Evolutionary conservation across 1,284 basidiomycete genomes (phyloP).

Genomic region (Leccinum fallax): DNA sequence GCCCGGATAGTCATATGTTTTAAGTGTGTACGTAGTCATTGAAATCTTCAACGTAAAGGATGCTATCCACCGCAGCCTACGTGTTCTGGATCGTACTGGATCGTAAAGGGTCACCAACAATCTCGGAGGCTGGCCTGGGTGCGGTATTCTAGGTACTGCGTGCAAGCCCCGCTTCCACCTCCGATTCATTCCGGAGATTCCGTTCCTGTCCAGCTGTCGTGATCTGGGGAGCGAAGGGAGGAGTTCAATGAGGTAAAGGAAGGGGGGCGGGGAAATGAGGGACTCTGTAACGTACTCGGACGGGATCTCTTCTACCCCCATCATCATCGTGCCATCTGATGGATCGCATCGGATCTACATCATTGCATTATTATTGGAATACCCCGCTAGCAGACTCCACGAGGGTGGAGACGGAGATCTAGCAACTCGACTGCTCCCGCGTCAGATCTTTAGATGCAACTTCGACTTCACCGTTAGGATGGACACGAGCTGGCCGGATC

Average conservation of each 20-base stretch:
- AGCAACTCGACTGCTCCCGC: neutral
- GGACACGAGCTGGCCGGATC: neutral
- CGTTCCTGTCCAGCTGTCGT: neutral
- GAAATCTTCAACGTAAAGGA: neutral
- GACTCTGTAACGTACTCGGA: neutral
- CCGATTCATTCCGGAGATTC: neutral
- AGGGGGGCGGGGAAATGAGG: neutral
- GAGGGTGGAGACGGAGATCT: neutral
- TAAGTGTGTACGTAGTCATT: no score
- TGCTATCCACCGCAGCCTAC: neutral
- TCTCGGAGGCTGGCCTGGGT: neutral
- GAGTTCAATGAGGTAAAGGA: neutral
- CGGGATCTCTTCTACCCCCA: no score
- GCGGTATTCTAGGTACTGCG: neutral
- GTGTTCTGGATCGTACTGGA: neutral
- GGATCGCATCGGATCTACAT: neutral
- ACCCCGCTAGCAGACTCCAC: neutral
- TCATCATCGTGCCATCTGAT: neutral
- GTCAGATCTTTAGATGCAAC: neutral
- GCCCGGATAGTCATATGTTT: no score
- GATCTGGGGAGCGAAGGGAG: neutral
- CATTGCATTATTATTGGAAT: neutral
- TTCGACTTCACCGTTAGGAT: neutral
- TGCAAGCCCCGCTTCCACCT: neutral
- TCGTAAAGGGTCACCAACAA: neutral